Percentiles rank a stretch among this genome's conserved stretches.
Evolutionary conservation across 208 protist species (phyloP).

Genomic region (Porcisia hertigi): DNA sequence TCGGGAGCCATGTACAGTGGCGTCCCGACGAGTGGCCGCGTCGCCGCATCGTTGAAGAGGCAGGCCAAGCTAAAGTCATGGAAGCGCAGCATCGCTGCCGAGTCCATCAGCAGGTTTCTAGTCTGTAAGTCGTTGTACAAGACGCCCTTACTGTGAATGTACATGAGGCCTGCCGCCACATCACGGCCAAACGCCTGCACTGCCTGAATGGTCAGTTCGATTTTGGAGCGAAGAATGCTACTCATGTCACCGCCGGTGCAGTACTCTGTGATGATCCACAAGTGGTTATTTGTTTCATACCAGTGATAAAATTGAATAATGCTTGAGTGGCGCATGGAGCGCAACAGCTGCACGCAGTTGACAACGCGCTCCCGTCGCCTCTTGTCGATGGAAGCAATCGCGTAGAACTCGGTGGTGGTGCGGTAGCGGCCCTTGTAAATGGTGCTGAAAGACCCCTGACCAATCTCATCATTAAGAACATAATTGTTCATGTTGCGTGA

Average conservation of each 20-base stretch:
- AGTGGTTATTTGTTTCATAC: conserved; percentile 96
- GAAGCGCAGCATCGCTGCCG: conserved; percentile 87
- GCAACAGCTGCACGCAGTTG: conserved; percentile 86
- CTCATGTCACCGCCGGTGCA: conserved; percentile 92
- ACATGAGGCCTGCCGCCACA: conserved; percentile 86
- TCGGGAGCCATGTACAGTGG: conserved; percentile 95
- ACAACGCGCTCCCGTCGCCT: conserved; percentile 80
- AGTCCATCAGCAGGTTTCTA: conserved; percentile 93
- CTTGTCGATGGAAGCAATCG: conserved; percentile 95
- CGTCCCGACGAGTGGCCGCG: conserved; percentile 65
- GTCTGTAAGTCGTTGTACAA: conserved; percentile 93
- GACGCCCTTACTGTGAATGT: conserved; percentile 91
- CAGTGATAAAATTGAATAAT: conserved; percentile 94
- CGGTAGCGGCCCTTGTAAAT: conserved; percentile 95
- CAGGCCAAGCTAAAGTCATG: conserved; percentile 91
- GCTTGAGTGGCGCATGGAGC: conserved; percentile 75
- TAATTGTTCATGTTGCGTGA: conserved; percentile 92
- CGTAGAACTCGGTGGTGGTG: conserved; percentile 93
- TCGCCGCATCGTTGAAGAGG: conserved; percentile 43
- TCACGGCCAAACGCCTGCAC: conserved; percentile 85
- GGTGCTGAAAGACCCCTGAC: conserved; percentile 75
- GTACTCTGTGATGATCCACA: conserved; percentile 96
- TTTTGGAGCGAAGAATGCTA: conserved; percentile 72
- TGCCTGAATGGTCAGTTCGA: conserved; percentile 61
- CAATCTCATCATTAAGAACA: conserved; percentile 94